Base-by-base conservation (phyloP, 2,329 filamentous ascomycete genomes). In the Elsinoe australis region DNA sequence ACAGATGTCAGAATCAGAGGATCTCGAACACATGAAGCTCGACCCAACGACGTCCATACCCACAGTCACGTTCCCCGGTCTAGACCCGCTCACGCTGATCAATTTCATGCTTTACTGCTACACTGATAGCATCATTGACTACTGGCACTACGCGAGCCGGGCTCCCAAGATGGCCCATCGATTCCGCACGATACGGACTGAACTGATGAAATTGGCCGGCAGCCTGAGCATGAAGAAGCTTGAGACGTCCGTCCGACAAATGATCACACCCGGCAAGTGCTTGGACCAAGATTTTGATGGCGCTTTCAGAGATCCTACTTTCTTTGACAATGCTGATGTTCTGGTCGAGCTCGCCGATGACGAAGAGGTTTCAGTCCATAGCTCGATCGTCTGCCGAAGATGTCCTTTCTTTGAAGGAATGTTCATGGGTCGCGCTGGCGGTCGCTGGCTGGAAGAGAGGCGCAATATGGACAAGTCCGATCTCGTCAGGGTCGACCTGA, bases 321-420 rank as follows among this genome's bases (percentile, higher is more conserved):
- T 87, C 61, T 90, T 92, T 54, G 78, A 83, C 5, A 83, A 87
- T 58, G 83, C 80, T 2, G 89, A 98, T 63, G 75, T 87, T 5
- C 62, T 90, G 4, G 70, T 96, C 14, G 82, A 95, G 55, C 73
- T 96, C 8, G 79, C 85, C 51, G 84, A 82, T 17, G 77, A 78
- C n/a, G 82, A 82, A 21, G 69, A 74, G 47, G 68, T 88, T 26
- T 69, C 72, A 10, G 82, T 84, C 1, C 92, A 98, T 59, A 90
- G 87, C 54, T 73, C 81, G 3, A 65, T 96, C 3, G 64, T 95
- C 28, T 89, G 87, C 55, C 81, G 83, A 58, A 75, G 92, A 55
- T 95, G 89, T 57, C 88, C 87, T 0, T 98, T 95, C 72, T 98
- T 98, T 55, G 74, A 90, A 53, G 85, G 85, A 1, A 73, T 98